Evolutionary conservation across 306 rosid species (phyloP), one percentile per base, ranked within the genome.

Genomic region (Sicyos baderoa): DNA sequence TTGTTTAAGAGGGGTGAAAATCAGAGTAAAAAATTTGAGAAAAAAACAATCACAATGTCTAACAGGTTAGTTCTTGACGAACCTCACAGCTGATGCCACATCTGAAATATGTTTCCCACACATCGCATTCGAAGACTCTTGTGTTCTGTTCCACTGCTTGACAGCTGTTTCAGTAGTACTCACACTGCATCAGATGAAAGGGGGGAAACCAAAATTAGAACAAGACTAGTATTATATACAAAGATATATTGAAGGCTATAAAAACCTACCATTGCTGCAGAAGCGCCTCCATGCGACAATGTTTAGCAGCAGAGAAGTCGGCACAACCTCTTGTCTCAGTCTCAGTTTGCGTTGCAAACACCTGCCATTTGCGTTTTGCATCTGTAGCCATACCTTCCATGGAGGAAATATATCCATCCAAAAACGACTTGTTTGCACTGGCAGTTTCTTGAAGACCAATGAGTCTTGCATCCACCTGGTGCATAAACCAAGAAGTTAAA

Each of bases 301-400:
- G 97, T 77, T 90, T 90, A 9, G 90, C 89, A 3, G 96, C 95
- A 71, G 96, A 85, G 79, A 85, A 86, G 66, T 88, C 97, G 67
- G 85, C 91, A 37, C 79, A 80, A 32, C 86, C 97, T 70, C 74
- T 90, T 5, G 84, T 81, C 50, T 86, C 95, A 48, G 79, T 85
- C 71, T 88, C 97, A 17, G 96, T 93, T 67, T 88, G 87, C 23
- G 55, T n/a, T 54, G 86, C 82, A 74, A 84, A 93, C 23, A 85
- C 75, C 67, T 85, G 84, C 99, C 99, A 93, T 80, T 93, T 93
- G 59, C 99, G 82, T 78, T 93, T 93, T 6, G 97, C 95, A 66
- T 82, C 80, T 21, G 77, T 79, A 52, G 85, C 76, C 68, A 88
- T 81, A 71, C 86, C 91, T 50, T 78, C 91, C 78, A 93, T 52